Conservation (phyloP, 805 yeast species). For the Metschnikowia vanudenii region DNA sequence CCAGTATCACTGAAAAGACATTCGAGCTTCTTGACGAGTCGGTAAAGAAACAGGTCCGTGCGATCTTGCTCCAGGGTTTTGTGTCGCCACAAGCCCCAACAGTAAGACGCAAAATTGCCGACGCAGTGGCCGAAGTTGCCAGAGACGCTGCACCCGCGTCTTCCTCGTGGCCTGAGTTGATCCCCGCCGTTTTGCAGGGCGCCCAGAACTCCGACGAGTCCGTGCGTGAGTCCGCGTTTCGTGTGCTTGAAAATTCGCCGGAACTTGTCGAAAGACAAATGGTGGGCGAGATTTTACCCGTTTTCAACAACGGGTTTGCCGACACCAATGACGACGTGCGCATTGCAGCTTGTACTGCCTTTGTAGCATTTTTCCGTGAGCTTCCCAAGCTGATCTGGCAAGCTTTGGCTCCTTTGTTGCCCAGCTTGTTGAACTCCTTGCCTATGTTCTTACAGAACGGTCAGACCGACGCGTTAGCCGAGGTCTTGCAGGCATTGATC, state of each 20-base stretch:
- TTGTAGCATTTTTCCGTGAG: slow-evolving; percentile 82
- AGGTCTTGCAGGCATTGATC: slow-evolving; percentile 84
- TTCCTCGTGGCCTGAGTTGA: slow-evolving; percentile 72
- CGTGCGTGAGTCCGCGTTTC: slow-evolving; percentile 85
- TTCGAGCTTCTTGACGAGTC: slow-evolving; percentile 64
- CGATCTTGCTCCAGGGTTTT: slow-evolving; percentile 71
- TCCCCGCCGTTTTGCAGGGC: slow-evolving; percentile 73
- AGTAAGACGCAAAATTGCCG: slow-evolving; percentile 89
- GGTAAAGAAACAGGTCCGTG: slow-evolving; percentile 61
- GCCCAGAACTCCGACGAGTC: slow-evolving; percentile 53
- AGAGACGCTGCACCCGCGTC: slow-evolving; percentile 49
- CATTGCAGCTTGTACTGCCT: slow-evolving; percentile 89
- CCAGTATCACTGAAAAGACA: slow-evolving; percentile 70
- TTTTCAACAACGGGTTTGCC: slow-evolving; percentile 77
- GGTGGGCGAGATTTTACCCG: slow-evolving; percentile 55
- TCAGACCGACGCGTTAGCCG: slow-evolving; percentile 76
- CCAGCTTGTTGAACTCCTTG: slow-evolving; percentile 78
- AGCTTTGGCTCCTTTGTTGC: slow-evolving; percentile 71
- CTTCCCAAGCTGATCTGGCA: slow-evolving; percentile 81
- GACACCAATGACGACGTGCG: slow-evolving; percentile 81
- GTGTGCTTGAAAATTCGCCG: slow-evolving; percentile 85
- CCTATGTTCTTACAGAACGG: slow-evolving; percentile 80
- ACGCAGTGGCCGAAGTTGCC: slow-evolving; percentile 91
- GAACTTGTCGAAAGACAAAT: slow-evolving; percentile 63
- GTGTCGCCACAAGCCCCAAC: slow-evolving; percentile 62